A percentile compares a stretch with the other conserved stretches of the same genome.
Conservation (phyloP, 2,329 filamentous ascomycete genomes). For the Hysterium pulicare region DNA sequence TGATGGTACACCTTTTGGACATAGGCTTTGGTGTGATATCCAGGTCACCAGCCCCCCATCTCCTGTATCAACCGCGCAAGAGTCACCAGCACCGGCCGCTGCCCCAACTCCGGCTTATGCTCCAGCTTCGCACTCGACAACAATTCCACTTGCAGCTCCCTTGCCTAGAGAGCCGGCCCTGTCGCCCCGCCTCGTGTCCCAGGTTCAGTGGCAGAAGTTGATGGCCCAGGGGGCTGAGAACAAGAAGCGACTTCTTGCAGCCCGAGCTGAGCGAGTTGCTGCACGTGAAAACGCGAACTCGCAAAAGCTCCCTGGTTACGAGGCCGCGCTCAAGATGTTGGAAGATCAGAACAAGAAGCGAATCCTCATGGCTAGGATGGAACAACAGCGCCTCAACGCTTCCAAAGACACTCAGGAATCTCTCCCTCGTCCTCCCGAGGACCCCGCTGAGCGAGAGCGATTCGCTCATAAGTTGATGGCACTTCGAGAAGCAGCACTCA, state of each 20-base stretch:
- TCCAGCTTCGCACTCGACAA: constrained; percentile 13
- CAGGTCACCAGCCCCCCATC: constrained; percentile 50
- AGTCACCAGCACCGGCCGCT: constrained; percentile 1
- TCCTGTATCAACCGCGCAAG: constrained; percentile 12
- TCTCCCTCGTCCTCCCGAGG: neutral
- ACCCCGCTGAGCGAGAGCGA: neutral
- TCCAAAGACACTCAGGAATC: neutral
- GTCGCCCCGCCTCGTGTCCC: no score
- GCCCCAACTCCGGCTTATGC: constrained; percentile 9
- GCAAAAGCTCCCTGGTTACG: constrained; percentile 13
- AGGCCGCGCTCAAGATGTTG: constrained; percentile 17
- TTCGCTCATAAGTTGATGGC: neutral
- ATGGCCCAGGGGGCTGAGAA: no score
- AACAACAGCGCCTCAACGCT: neutral
- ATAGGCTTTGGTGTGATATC: constrained; percentile 94
- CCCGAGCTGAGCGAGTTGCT: no score
- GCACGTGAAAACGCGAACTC: no score
- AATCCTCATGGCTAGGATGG: constrained; percentile 10
- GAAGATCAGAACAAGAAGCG: constrained; percentile 19
- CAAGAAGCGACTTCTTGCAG: no score
- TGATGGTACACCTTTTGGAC: constrained; percentile 79
- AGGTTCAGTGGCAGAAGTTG: no score
- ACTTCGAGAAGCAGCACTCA: neutral
- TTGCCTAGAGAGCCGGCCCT: neutral
- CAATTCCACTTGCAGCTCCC: constrained; percentile 5